Evolutionary conservation across 495 filamentous ascomycete genomes (phyloP), one percentile per base, ranked within the genome.

Genomic region (Alectoria sarmentosa): DNA sequence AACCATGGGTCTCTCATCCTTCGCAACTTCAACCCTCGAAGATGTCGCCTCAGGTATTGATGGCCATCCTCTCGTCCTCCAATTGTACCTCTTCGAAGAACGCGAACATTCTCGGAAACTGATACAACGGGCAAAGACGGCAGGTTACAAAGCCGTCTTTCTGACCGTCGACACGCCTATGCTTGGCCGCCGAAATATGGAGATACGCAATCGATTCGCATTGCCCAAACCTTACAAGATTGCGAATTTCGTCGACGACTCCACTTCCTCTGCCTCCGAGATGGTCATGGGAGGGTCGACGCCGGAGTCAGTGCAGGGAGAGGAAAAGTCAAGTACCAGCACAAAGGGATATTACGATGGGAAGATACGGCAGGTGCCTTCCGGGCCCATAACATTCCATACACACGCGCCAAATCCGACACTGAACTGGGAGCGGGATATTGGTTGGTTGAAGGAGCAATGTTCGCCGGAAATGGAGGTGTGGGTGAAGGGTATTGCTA

Each of bases 1-100:
- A 42, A 67, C 70, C 34, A 86, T 87, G 83, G 79, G 76, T 0
- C 66, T 87, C 30, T 85, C 82, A 0, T 80, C 78, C 1, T 86
- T 79, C 58, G 76, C 84, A 3, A 86, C 77, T 13, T 74, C 73
- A 39, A 67, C 77, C 0, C 69, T 86, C 28, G 80, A 84, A 60
- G 79, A 85, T 19, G 81, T 87, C 1, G 73, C 75, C 6, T 71
- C 70, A 0, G 70, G 78, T 36, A 74, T 76, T 15, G 56, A 68
- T 1, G 77, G 74, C 1, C 78, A 78, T 61, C 73, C 79, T 8
- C 80, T 82, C 61, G 77, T 73, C 28, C 72, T 79, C 55, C 80
- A 82, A 66, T 57, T 81, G 42, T 80, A 76, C 61, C 69, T 76
- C 13, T 69, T 80, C 36, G 74, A 77, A 66, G 73, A 79, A 32